Base-by-base conservation (phyloP, 2,329 filamentous ascomycete genomes). In the Stemphylium vesicarium region DNA sequence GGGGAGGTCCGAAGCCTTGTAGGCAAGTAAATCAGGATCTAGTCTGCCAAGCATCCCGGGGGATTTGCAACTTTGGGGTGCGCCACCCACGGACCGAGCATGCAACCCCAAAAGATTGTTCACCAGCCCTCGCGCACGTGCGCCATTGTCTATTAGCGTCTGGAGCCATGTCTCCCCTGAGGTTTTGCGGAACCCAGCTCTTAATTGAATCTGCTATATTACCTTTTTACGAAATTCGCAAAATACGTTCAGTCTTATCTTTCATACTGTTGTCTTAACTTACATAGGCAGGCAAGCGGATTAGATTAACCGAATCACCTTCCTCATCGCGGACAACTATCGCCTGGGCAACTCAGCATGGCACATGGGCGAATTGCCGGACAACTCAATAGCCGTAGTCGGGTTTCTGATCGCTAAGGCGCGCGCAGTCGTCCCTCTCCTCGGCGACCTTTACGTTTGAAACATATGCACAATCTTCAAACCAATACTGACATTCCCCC, bases 271-370 rank as follows among this genome's bases (percentile, higher is more conserved):
- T 12, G 20, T 13, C 43, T 22, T 22, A 18, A 13, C 37, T 39
- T 39, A 39, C 18, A 37, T 24, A 35, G 46, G 31, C 26, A 54
- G 26, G 45, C 40, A 39, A 37, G 20, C n/a, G 16, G 29, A 20
- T 8, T 9, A 48, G 38, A 35, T 40, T 40, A 36, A 32, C 46
- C 51, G 29, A 50, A 13, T 43, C 26, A 54, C 46, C 51, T 54
- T 49, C 46, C 51, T 39, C 22, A 50, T 45, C 38, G 40, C 46
- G 46, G 42, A 16, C 42, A 50, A 31, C 12, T 22, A 31, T 16
- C 33, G 13, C 18, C 33, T 46, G 15, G 33, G 29, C 41, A 35
- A 26, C 32, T 31, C 39, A 43, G 9, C 12, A 20, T 31, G 13
- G 37, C 39, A 50, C 33, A 18, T 44, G 15, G 15, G 26, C 33